Evolutionary conservation across 1,284 basidiomycete genomes (phyloP).

Genomic region (Melampsora abietis-canadensis): DNA sequence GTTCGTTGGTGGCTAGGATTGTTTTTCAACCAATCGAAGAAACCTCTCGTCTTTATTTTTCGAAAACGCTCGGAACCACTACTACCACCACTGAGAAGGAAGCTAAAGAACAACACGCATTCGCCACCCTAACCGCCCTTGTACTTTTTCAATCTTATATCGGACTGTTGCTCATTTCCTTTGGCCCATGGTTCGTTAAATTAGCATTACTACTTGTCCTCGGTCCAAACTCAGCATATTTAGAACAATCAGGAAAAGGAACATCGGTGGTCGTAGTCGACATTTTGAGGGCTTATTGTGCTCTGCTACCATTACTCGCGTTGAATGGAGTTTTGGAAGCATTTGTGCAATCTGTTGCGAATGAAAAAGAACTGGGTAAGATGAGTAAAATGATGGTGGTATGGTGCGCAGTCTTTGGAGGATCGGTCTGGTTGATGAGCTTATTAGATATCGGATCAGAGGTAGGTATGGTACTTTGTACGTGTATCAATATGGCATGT

Average conservation of each 20-base stretch:
- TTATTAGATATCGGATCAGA: slow-evolving; percentile 12
- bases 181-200: slow-evolving; percentile 70
- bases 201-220: slow-evolving; percentile 68
- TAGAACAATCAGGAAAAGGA: slow-evolving; percentile 69
- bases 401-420: slow-evolving; percentile 42
- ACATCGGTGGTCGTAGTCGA: slow-evolving; percentile 58
- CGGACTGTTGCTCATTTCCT: slow-evolving; percentile 63
- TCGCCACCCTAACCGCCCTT: slow-evolving; percentile 58
- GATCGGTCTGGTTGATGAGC: slow-evolving; percentile 1
- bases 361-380: slow-evolving; percentile 61
- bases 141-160: slow-evolving; percentile 69
- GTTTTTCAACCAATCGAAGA: slow-evolving; percentile 91
- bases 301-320: slow-evolving; percentile 77
- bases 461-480: slow-evolving; percentile 40
- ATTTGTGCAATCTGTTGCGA: slow-evolving; percentile 75
- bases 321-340: slow-evolving; percentile 85
- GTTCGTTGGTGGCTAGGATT: slow-evolving; percentile 82
- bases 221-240: slow-evolving; percentile 52
- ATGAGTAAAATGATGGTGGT: slow-evolving; percentile 61
- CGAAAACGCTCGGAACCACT: slow-evolving; percentile 60
- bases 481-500: slow-evolving; percentile 36
- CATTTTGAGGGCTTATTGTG: slow-evolving; percentile 69
- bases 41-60: slow-evolving; percentile 79
- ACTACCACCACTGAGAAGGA: slow-evolving; percentile 25
- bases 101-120: slow-evolving; percentile 39